A percentile compares a stretch with the other conserved stretches of the same genome.
Evolutionary conservation across 352 stramenopile species (phyloP).

Genomic region (Phytophthora pseudosyringae): DNA sequence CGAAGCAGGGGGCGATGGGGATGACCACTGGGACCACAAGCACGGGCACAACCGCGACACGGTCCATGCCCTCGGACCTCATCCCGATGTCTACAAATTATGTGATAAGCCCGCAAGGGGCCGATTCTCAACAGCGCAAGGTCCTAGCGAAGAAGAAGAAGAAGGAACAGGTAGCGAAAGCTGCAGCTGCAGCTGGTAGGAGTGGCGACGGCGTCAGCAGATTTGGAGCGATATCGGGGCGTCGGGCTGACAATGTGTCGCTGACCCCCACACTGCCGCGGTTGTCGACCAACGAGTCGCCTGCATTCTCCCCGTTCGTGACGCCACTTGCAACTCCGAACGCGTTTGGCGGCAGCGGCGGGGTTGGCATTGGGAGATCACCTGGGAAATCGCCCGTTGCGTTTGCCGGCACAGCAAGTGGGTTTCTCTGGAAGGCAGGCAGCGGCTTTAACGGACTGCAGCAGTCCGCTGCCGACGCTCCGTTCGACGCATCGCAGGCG

Average conservation of each 20-base stretch:
- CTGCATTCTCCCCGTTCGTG: constrained; percentile 34
- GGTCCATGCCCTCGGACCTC: constrained; percentile 27
- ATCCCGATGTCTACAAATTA: constrained; percentile 18
- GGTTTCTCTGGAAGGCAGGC: constrained; percentile 25
- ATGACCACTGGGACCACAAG: constrained; percentile 28
- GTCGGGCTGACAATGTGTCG: constrained; percentile 34
- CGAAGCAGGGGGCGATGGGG: constrained; percentile 15
- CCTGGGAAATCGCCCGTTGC: constrained; percentile 23
- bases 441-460: constrained; percentile 25
- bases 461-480: constrained; percentile 5
- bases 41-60: constrained; percentile 29
- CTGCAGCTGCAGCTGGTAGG: constrained; percentile 1
- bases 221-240: constrained; percentile 8
- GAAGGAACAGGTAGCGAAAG: background rate
- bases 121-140: background rate
- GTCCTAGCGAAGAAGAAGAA: constrained; percentile 9
- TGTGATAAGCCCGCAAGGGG: constrained; percentile 17
- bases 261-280: constrained; percentile 34
- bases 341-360: constrained; percentile 19
- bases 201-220: constrained; percentile 8
- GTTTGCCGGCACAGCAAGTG: constrained; percentile 24
- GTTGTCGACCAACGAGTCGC: constrained; percentile 30
- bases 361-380: constrained; percentile 9
- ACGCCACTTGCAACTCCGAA: constrained; percentile 15
- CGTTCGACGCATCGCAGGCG: constrained; percentile 5